Evolutionary conservation across 305 asterid genomes (phyloP), one percentile per base, ranked within the genome.

Genomic region (Caryopteris hybrid): DNA sequence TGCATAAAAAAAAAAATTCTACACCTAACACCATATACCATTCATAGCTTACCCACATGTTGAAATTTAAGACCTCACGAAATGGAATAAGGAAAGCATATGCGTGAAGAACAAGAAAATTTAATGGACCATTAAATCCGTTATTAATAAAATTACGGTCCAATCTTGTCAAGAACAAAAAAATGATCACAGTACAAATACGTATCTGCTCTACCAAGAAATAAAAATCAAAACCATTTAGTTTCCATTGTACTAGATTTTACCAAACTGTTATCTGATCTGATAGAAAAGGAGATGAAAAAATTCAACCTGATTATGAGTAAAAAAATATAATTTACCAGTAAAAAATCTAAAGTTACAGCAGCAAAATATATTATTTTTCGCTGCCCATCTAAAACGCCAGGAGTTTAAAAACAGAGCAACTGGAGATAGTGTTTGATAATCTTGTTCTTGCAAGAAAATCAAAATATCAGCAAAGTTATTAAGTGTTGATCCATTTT

Each of bases 91-190:
- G 68, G 41, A 63, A 66, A 59, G 10, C 21, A 14, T 59, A 39
- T 52, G 69, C 75, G 78, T 82, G 84, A 52, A 65, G 57, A 64
- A 55, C 74, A 74, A 75, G 77, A 78, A 39, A 69, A 45, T 29
- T 29, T 42, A 29, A 36, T 38, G 33, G 16, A 60, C 7, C 45
- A 48, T 13, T 20, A 52, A 58, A 41, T 68, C 78, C 10, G 29
- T 38, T 22, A n/a, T 16, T n/a, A n/a, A n/a, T n/a, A 4, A 11
- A 8, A 31, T 31, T 5, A 27, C 33, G 33, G 3, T 27, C 2
- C 33, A 27, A 27, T 27, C 33, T 27, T 27, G 33, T 21, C 0
- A 47, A n/a, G n/a, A n/a, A n/a, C n/a, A n/a, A n/a, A n/a, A n/a
- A n/a, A n/a, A n/a, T n/a, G n/a, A n/a, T 18, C 18, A 10, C 29